These are phyloP conservation scores for Blastocystis sp. DNA, from an alignment of 352 stramenopile species.

Conservation along the genomic window DNA sequence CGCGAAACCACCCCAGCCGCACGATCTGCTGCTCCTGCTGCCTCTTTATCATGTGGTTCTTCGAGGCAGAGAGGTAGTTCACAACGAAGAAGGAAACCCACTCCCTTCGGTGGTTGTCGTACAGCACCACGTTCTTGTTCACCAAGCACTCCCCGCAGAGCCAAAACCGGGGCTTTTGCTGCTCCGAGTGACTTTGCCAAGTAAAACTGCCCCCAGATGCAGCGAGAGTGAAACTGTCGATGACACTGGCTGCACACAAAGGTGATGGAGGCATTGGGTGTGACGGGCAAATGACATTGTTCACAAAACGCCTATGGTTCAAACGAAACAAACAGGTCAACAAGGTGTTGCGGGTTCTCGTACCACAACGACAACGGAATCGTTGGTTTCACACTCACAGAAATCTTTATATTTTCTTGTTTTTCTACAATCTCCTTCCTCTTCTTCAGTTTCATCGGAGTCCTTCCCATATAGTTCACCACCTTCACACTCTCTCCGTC, in stretches of 20 bases:
- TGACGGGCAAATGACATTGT: conserved; percentile 15
- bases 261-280: not conserved
- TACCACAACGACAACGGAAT: not conserved
- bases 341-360: conserved; percentile 35
- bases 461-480: not conserved
- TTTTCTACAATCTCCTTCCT: not conserved
- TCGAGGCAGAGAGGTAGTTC: not conserved
- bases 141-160: conserved; percentile 34
- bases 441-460: not conserved
- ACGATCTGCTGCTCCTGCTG: conserved; percentile 26
- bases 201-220: conserved; percentile 56
- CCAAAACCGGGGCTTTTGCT: not conserved
- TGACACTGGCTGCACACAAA: not conserved
- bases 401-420: too few species aligned
- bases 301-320: conserved; percentile 16
- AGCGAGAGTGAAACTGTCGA: not conserved
- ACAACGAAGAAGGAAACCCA: conserved; percentile 43
- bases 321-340: not conserved
- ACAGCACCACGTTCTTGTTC: conserved; percentile 51
- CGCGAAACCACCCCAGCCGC: not conserved
- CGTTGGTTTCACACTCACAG: too few species aligned
- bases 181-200: not conserved
- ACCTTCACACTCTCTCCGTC: not conserved
- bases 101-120: not conserved
- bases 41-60: conserved; percentile 23